phyloP scores from a whole-genome alignment of 768 basidiomycete genomes.

The Artomyces pyxidatus region DNA sequence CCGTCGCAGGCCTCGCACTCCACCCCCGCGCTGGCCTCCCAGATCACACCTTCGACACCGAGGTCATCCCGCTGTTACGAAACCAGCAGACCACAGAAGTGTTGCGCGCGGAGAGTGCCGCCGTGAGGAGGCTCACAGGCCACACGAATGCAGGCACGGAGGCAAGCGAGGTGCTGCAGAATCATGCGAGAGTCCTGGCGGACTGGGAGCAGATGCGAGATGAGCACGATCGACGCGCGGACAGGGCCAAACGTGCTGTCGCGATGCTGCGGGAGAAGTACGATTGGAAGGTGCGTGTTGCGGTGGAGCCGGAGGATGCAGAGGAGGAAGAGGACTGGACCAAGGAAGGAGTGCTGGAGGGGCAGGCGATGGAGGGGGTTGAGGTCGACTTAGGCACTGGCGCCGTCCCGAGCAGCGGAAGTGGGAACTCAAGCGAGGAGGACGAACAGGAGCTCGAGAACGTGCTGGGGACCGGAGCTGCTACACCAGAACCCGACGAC shows the following conservation, averaged over 20 bases:
- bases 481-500: constrained; percentile 12
- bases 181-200: constrained; percentile 34
- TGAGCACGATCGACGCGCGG: constrained; percentile 69
- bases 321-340: constrained; percentile 42
- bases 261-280: constrained; percentile 71
- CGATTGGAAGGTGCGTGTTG: constrained; percentile 77
- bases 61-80: constrained; percentile 64
- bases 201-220: constrained; percentile 61
- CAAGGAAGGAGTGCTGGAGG: constrained; percentile 51
- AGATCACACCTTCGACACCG: constrained; percentile 63
- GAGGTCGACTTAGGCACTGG: constrained; percentile 65
- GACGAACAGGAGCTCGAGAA: constrained; percentile 16
- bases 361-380: constrained; percentile 69
- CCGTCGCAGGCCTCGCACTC: constrained; percentile 42
- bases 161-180: constrained; percentile 30
- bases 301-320: constrained; percentile 73
- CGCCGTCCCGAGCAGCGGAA: not conserved
- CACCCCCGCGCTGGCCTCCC: constrained; percentile 53
- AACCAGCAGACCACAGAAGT: constrained; percentile 79
- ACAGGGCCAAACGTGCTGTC: constrained; percentile 74
- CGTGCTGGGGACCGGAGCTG: constrained; percentile 13
- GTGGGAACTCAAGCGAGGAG: constrained; percentile 13
- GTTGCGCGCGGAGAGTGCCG: constrained; percentile 59
- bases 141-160: constrained; percentile 36
- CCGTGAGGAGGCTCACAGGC: constrained; percentile 59